phyloP scores from a whole-genome alignment of 371 early-diverging fungal species.

The Rhizopus delemar region DNA sequence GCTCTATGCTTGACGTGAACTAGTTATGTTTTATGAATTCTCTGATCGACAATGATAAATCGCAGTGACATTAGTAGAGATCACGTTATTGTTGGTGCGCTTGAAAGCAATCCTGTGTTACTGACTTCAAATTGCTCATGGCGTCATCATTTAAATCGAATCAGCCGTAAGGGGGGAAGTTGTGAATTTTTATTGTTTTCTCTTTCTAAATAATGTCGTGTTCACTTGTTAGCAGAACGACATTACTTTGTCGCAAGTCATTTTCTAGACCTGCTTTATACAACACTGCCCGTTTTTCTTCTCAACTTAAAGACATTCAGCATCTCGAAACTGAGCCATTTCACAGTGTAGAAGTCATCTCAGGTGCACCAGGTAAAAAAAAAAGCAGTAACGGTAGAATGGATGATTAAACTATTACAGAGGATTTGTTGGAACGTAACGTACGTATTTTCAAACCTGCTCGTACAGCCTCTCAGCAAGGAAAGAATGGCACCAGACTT shows the following conservation, averaged over 20 bases:
- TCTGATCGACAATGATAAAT: no score
- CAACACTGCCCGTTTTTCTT: conserved; percentile 23
- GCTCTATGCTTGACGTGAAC: no score
- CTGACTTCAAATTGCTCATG: no score
- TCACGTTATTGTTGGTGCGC: no score
- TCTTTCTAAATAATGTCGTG: conserved; percentile 18
- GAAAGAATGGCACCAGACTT: conserved; percentile 70
- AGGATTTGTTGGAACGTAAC: conserved; percentile 61
- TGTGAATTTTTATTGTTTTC: no score
- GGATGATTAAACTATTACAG: conserved; percentile 21
- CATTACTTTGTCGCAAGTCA: conserved; percentile 23
- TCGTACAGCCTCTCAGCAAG: conserved; percentile 86
- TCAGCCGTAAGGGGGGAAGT: no score
- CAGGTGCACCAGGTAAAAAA: conserved; percentile 51
- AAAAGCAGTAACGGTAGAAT: not conserved
- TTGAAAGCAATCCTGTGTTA: no score
- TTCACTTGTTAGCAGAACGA: conserved; percentile 32
- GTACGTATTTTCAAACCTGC: conserved; percentile 87
- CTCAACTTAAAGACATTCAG: conserved; percentile 31
- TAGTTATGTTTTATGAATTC: no score
- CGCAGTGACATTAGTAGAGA: no score
- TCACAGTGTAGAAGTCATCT: conserved; percentile 40
- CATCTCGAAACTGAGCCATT: conserved; percentile 29
- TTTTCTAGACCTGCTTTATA: conserved; percentile 28
- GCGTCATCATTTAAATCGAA: no score